Base-by-base conservation (phyloP, 768 basidiomycete species). In the Rhodotorula paludigena region DNA sequence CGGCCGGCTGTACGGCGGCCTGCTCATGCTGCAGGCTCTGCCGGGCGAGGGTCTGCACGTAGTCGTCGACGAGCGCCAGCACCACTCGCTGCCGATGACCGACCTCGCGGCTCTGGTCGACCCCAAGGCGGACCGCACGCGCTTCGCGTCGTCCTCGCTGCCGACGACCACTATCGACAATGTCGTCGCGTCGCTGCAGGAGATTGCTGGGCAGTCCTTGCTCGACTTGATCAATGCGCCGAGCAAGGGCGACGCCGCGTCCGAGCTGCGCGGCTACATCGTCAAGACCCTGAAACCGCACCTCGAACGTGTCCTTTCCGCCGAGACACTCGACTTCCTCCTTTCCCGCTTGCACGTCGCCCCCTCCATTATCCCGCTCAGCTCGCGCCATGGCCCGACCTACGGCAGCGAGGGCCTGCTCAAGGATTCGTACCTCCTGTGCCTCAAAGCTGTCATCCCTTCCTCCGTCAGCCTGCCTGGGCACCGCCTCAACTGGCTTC, bases 41-140 rank as follows among this genome's bases (percentile, higher is more conserved):
- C 70, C 70, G 1, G 70, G 70, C 28, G 65, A 63, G 23, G 70
- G 70, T 3, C 62, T 71, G 5, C 61, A 71, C n/a, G 55, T 71
- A 28, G 58, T 71, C 32, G 70, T 67, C 42, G 70, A 71, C 44
- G 62, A 66, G 25, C 48, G 51, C 18, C 54, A 60, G 59, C 70
- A 71, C 35, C 70, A 71, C 47, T 66, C 70, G 47, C 41, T 71
- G 23, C 70, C 70, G 18, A 63, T 71, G 65, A 49, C 38, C 33
- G 70, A 71, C 38, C n/a, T 67, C 32, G 70, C 54, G 23, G 16
- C 56, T 23, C 54, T 71, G 14, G 49, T 64, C 55, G 55, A 61
- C 30, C 35, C 62, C 14, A 18, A 41, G 14, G 25, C 28, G 4
- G 68, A 64, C 38, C 49, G 48, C 11, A 11, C 41, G 10, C 36